A percentile compares a stretch with the other conserved stretches of the same genome.
These are phyloP conservation scores for Galerina sulciceps DNA, from an alignment of 768 basidiomycete species.

Conservation along the genomic window DNA sequence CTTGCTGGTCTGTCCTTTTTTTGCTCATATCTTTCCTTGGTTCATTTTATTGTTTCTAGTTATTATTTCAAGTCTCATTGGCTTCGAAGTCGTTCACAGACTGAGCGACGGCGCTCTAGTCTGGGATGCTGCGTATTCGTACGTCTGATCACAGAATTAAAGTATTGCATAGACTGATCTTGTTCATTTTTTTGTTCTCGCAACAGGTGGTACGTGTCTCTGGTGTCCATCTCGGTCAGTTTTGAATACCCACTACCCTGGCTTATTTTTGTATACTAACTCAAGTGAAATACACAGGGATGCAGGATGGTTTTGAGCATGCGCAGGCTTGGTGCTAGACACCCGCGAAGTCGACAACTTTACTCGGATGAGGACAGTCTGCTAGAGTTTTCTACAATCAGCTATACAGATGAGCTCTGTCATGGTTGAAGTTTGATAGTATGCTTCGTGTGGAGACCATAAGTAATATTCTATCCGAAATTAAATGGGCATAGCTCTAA, in stretches of 20 bases:
- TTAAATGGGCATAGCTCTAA: too few species aligned
- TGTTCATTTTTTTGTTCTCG: background rate
- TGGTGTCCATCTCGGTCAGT: conserved; percentile 8
- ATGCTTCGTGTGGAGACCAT: too few species aligned
- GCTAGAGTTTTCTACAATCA: conserved; percentile 8
- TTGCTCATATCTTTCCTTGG: too few species aligned
- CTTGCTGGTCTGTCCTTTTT: background rate
- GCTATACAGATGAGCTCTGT: background rate
- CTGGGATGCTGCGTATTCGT: conserved; percentile 5
- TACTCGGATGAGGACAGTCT: background rate
- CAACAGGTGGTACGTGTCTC: conserved; percentile 9
- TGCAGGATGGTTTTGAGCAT: conserved; percentile 15
- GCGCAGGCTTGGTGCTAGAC: conserved; percentile 10
- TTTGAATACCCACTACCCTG: too few species aligned
- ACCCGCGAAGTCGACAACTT: conserved; percentile 26
- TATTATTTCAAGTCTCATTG: background rate
- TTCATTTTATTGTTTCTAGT: background rate
- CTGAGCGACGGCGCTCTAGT: background rate
- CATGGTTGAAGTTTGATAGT: too few species aligned
- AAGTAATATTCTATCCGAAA: too few species aligned
- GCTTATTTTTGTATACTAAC: background rate
- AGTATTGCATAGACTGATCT: background rate
- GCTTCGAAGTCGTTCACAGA: background rate
- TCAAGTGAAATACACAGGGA: background rate
- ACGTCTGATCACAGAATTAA: background rate